Conservation (phyloP, 495 filamentous ascomycete species). For the Jackrogersella minutella region DNA sequence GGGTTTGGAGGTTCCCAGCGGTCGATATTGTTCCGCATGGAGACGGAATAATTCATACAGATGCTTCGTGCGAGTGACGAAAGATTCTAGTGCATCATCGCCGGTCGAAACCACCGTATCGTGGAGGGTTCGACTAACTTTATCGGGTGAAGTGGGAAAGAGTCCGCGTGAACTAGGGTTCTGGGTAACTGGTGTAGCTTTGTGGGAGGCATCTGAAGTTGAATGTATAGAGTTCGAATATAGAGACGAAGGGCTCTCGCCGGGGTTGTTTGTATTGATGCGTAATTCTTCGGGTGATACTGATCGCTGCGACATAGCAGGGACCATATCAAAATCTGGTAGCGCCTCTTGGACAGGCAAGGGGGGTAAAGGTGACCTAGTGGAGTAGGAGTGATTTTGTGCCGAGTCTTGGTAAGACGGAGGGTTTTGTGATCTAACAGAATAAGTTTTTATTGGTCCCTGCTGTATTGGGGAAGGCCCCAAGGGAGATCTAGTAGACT, state of each 20-base stretch:
- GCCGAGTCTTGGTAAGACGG: constrained; percentile 16
- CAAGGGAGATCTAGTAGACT: constrained; percentile 41
- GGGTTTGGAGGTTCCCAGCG: constrained; percentile 64
- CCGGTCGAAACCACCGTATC: constrained; percentile 54
- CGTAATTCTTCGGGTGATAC: constrained; percentile 39
- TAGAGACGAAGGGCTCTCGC: constrained; percentile 33
- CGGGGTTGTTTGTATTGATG: constrained; percentile 23
- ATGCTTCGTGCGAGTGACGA: constrained; percentile 70
- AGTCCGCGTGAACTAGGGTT: constrained; percentile 35
- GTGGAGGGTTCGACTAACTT: constrained; percentile 42
- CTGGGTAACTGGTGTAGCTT: constrained; percentile 40
- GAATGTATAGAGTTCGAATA: constrained; percentile 40
- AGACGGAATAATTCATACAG: constrained; percentile 72
- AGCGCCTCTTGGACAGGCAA: constrained; percentile 25
- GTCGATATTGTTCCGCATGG: constrained; percentile 74
- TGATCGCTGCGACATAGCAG: constrained; percentile 24
- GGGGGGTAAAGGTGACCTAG: constrained; percentile 36
- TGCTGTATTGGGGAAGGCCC: constrained; percentile 33
- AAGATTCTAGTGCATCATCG: constrained; percentile 72
- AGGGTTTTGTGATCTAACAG: constrained; percentile 33
- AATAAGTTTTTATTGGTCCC: constrained; percentile 26
- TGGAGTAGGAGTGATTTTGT: constrained; percentile 11
- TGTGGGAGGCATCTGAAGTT: constrained; percentile 40
- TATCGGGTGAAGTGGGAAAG: constrained; percentile 38
- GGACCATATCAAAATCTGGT: constrained; percentile 38